Percentiles rank a stretch among this genome's conserved stretches.
phyloP scores from a whole-genome alignment of 2,329 filamentous ascomycete species.

The Exophiala dermatitidis region DNA sequence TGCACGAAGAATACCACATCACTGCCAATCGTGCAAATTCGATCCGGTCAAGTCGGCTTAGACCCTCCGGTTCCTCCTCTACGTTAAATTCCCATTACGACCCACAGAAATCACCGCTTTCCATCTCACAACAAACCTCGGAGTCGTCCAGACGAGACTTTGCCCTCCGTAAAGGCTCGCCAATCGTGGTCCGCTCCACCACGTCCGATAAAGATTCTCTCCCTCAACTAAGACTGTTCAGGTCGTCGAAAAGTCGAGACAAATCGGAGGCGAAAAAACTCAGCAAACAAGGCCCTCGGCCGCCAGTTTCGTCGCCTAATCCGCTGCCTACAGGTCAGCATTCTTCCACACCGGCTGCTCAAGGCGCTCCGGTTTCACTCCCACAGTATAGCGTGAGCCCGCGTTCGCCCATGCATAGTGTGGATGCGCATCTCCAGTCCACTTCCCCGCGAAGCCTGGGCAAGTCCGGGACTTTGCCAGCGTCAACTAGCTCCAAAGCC shows the following conservation, averaged over 20 bases:
- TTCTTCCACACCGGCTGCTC: constrained; percentile 5
- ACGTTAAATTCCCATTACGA: constrained; percentile 44
- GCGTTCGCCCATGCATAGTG: neutral
- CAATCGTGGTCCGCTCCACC: constrained; percentile 28
- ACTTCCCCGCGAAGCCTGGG: neutral
- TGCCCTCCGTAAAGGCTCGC: constrained; percentile 34
- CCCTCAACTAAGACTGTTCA: constrained; percentile 19
- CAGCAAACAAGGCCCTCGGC: constrained; percentile 19
- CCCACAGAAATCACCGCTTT: constrained; percentile 36
- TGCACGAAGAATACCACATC: constrained; percentile 20
- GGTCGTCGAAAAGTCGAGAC: constrained; percentile 11
- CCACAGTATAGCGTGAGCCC: neutral
- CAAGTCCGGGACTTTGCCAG: constrained; percentile 8
- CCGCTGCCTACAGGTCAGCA: constrained; percentile 27
- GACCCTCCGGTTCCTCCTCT: constrained; percentile 34
- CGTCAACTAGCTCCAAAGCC: neutral
- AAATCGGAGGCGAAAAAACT: constrained; percentile 13
- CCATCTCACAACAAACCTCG: constrained; percentile 40
- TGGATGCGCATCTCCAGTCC: constrained; percentile 11
- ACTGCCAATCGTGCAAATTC: constrained; percentile 3
- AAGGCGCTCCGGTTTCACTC: neutral
- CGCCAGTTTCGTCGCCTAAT: constrained; percentile 24
- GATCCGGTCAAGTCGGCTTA: constrained; percentile 8
- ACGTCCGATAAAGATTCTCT: constrained; percentile 18
- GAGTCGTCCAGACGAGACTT: constrained; percentile 37